Evolutionary conservation across 352 stramenopile species (phyloP).

Genomic region (Globisporangium recalcitrans): DNA sequence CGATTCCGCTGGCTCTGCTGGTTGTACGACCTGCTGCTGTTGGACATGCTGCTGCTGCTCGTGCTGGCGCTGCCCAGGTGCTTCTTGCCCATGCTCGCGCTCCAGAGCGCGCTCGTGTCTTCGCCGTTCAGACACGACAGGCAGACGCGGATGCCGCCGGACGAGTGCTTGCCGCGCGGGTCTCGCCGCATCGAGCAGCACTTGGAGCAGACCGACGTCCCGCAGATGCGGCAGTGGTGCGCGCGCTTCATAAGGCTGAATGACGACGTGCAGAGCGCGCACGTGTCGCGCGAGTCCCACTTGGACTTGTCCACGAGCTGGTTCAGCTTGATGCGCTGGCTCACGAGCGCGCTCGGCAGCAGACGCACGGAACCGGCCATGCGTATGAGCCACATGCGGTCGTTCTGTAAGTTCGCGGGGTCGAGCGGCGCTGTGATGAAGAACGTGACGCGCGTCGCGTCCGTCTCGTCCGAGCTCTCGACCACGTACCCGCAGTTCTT

Average conservation of each 20-base stretch:
- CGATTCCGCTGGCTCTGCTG: slow-evolving; percentile 8
- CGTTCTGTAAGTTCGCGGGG: slow-evolving; percentile 28
- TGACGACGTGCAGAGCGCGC: slow-evolving; percentile 52
- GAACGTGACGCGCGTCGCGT: slow-evolving; percentile 69
- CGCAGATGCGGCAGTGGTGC: slow-evolving; percentile 79
- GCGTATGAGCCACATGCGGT: slow-evolving; percentile 56
- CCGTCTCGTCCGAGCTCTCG: slow-evolving; percentile 57
- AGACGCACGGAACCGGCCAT: slow-evolving; percentile 46
- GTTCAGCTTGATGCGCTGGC: slow-evolving; percentile 62
- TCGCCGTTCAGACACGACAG: slow-evolving; percentile 72
- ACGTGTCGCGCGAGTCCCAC: slow-evolving; percentile 54
- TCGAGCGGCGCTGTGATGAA: slow-evolving; percentile 54
- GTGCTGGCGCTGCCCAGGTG: slow-evolving; percentile 25
- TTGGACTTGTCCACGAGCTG: slow-evolving; percentile 50
- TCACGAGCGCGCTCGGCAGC: slow-evolving; percentile 65
- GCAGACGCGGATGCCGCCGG: slow-evolving; percentile 49
- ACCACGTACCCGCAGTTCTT: slow-evolving; percentile 73
- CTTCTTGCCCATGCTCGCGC: slow-evolving; percentile 34
- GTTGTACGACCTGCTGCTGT: slow-evolving; percentile 18
- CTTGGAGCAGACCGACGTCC: slow-evolving; percentile 69
- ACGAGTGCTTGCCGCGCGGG: slow-evolving; percentile 17
- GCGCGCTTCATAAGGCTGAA: slow-evolving; percentile 68
- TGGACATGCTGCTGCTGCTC: slow-evolving; percentile 26
- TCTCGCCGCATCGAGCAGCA: slow-evolving; percentile 58
- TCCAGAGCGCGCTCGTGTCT: slow-evolving; percentile 30